Conservation (phyloP, 1,139 yeast genomes). For the Diutina scorzettiae region DNA sequence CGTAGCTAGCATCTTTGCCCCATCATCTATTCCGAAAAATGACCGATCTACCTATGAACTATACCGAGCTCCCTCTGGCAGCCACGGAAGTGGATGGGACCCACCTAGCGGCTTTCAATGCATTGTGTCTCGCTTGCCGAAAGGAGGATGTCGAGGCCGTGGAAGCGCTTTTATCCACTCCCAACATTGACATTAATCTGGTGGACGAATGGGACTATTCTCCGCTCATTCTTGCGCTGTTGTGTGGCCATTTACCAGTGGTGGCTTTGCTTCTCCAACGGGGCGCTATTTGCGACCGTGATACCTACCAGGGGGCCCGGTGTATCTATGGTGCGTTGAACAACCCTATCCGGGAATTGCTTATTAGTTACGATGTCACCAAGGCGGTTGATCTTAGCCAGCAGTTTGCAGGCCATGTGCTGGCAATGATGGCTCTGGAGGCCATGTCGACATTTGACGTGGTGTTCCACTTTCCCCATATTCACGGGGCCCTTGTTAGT, state of each 20-base stretch:
- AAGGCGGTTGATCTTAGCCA: slow-evolving; percentile 58
- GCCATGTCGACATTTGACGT: slow-evolving; percentile 26
- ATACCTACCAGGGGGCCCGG: slow-evolving; percentile 69
- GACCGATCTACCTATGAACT: neutral
- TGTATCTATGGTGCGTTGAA: slow-evolving; percentile 71
- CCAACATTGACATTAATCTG: slow-evolving; percentile 46
- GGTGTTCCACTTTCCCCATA: slow-evolving; percentile 16
- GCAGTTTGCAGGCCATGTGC: slow-evolving; percentile 63
- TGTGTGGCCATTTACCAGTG: slow-evolving; percentile 61
- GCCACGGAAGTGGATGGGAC: neutral
- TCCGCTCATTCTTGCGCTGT: slow-evolving; percentile 58
- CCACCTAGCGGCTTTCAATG: slow-evolving; percentile 15
- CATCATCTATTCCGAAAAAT: too few species aligned
- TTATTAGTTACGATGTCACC: slow-evolving; percentile 52
- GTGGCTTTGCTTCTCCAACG: slow-evolving; percentile 45
- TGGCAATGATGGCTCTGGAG: slow-evolving; percentile 28
- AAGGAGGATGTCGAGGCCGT: slow-evolving; percentile 56
- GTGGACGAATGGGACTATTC: slow-evolving; percentile 67
- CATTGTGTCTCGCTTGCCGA: slow-evolving; percentile 57
- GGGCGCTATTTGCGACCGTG: slow-evolving; percentile 72
- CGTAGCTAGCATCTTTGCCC: too few species aligned
- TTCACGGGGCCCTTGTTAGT: slow-evolving; percentile 8
- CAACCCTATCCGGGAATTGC: slow-evolving; percentile 46
- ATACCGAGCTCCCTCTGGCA: slow-evolving; percentile 5
- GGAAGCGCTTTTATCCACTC: slow-evolving; percentile 39